A percentile compares a stretch with the other conserved stretches of the same genome.
Conservation (phyloP, 202 grass and related monocot species). For the Elaeis oleifera region DNA sequence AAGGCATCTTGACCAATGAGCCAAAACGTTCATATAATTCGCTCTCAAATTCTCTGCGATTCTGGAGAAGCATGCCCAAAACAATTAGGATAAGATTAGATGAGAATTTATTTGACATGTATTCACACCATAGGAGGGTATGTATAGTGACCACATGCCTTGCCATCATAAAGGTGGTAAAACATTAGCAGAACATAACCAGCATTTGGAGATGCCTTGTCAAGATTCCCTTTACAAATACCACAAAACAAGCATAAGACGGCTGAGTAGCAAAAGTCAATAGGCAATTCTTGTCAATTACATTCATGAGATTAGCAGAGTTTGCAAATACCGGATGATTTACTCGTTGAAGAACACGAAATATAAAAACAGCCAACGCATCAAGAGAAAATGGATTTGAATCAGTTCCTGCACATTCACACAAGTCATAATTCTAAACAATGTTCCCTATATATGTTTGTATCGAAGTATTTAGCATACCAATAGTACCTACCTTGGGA, state of each 20-base stretch:
- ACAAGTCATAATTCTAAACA: slow-evolving; percentile 15
- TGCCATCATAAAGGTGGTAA: slow-evolving; percentile 94
- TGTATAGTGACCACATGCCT: slow-evolving; percentile 37
- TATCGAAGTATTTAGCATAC: not conserved
- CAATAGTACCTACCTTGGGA: not conserved
- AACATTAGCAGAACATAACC: slow-evolving; percentile 98
- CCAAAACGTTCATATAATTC: slow-evolving; percentile 93
- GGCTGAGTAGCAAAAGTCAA: not conserved
- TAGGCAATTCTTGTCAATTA: too few species aligned
- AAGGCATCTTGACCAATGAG: slow-evolving; percentile 87
- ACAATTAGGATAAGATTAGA: too few species aligned
- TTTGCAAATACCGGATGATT: slow-evolving; percentile 77
- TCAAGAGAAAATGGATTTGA: slow-evolving; percentile 96
- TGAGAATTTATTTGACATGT: too few species aligned
- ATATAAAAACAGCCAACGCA: slow-evolving; percentile 83
- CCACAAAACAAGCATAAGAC: slow-evolving; percentile 20
- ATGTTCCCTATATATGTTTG: slow-evolving; percentile 8
- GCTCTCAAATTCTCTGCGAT: slow-evolving; percentile 63
- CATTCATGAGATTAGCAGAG: not conserved
- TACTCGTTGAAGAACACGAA: slow-evolving; percentile 77
- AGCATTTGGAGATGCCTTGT: slow-evolving; percentile 62
- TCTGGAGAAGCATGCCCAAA: slow-evolving; percentile 41
- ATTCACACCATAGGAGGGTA: too few species aligned
- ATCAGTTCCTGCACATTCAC: slow-evolving; percentile 58
- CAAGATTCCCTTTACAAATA: slow-evolving; percentile 71